A percentile compares a stretch with the other conserved stretches of the same genome.
These are phyloP conservation scores for Helenozyma baotianmanensis DNA, from an alignment of 805 yeast species.

Conservation along the genomic window DNA sequence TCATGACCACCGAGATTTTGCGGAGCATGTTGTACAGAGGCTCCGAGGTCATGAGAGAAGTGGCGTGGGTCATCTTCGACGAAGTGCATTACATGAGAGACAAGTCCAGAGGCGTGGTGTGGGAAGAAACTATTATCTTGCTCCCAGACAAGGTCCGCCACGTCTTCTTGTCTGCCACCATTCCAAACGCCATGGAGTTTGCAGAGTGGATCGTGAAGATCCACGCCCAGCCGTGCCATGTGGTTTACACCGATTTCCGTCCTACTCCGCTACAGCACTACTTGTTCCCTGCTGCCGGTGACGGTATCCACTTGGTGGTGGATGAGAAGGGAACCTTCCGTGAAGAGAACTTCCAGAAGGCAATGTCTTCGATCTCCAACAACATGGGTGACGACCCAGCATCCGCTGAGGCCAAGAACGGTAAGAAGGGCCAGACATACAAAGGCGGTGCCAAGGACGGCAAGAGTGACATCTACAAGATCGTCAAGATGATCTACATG, in stretches of 20 bases:
- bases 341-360: constrained; percentile 97
- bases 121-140: constrained; percentile 97
- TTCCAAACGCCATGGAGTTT: constrained; percentile 97
- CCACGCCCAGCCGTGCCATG: constrained; percentile 96
- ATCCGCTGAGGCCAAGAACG: constrained; percentile 45
- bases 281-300: constrained; percentile 96
- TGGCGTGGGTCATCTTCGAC: constrained; percentile 97
- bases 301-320: constrained; percentile 94
- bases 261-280: constrained; percentile 99
- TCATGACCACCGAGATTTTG: constrained; percentile 98
- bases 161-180: constrained; percentile 91
- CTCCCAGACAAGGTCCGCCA: constrained; percentile 95
- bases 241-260: constrained; percentile 96
- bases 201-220: constrained; percentile 98
- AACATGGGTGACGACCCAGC: constrained; percentile 80
- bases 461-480: constrained; percentile 86
- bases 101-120: constrained; percentile 95
- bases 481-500: constrained; percentile 96
- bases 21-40: constrained; percentile 97
- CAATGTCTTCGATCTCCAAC: constrained; percentile 90
- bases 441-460: constrained; percentile 82
- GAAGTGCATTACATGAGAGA: constrained; percentile 99
- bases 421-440: constrained; percentile 74
- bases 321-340: constrained; percentile 95
- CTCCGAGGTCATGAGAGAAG: constrained; percentile 97